phyloP scores from a whole-genome alignment of 129 eudicot species.

The Flaveria ramosissima region DNA sequence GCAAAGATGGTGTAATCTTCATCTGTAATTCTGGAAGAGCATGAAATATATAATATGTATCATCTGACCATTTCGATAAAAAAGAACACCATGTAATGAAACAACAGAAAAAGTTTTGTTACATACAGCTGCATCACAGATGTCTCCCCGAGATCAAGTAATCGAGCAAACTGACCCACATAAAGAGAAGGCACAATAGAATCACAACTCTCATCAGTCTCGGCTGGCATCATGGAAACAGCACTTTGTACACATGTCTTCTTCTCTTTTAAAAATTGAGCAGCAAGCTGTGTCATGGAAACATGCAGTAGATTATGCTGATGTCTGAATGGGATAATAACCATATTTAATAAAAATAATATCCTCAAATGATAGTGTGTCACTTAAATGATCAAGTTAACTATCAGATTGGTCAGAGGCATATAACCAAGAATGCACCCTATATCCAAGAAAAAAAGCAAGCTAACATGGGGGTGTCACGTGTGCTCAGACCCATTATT shows the following conservation, averaged over 20 bases:
- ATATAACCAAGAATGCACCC: conserved; percentile 14
- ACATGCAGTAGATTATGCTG: conserved; percentile 15
- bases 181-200: conserved; percentile 75
- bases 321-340: conserved; percentile 10
- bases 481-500: not conserved
- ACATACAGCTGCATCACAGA: conserved; percentile 77
- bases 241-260: conserved; percentile 69
- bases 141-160: conserved; percentile 75
- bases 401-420: too few relatives aligned
- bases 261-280: conserved; percentile 75
- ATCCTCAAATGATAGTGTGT: not conserved
- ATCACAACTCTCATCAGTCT: conserved; percentile 60
- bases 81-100: not conserved
- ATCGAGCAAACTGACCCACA: conserved; percentile 82
- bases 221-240: conserved; percentile 62
- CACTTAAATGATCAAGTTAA: not conserved
- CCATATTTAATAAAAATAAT: not conserved
- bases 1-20: conserved; percentile 61
- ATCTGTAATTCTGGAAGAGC: conserved; percentile 68
- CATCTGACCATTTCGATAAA: conserved; percentile 3
- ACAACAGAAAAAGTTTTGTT: not conserved
- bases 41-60: conserved; percentile 16
- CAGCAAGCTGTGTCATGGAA: conserved; percentile 67
- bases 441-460: not conserved
- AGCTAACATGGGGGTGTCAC: not conserved